Base-by-base conservation (phyloP, 2,329 filamentous ascomycete species). In the Penicillium sp. region DNA sequence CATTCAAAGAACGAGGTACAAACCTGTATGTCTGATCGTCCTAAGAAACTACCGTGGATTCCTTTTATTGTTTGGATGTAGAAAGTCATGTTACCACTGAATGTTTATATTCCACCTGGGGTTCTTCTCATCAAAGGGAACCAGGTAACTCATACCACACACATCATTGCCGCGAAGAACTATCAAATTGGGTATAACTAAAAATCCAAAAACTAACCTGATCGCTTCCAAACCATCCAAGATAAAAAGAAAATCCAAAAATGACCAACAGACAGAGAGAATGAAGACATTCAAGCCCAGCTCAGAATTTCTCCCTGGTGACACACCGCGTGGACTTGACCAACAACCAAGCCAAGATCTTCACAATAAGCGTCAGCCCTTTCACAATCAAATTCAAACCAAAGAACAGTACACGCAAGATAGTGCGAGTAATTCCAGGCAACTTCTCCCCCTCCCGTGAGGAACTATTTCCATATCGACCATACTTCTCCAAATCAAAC, bases 401-500 rank as follows among this genome's bases (percentile, higher is more conserved):
- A 62, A 70, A 76, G 50, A 77, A 74, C 21, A 80, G 57, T 4
- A 74, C 53, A 39, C 68, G 65, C n/a, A 79, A 58, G 15, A 72
- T 49, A 5, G 63, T 65, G 27, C 76, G 68, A 38, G 71, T 72
- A 21, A 71, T 46, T 2, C 70, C 68, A 6, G 78, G 77, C 7
- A 79, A 53, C 43, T 78, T 71, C 59, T 78, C 59, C 3, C 74
- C 75, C 46, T 75, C 69, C 8, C 72, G 68, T 19, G 70, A 67
- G 0, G 70, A 72, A 15, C 71, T 65, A n/a, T 58, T 59, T 21
- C 70, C 72, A 55, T 76, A 77, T 7, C 71, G 72, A 13, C 75
- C 75, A 34, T 79, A 76, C 40, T 74, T 76, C 46, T 78, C 77
- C 9, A 79, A 67, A 61, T 79, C 77, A 45, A 79, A 76, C 54